Conservation (phyloP, 495 filamentous ascomycete genomes). For the Penicillium verhagenii region DNA sequence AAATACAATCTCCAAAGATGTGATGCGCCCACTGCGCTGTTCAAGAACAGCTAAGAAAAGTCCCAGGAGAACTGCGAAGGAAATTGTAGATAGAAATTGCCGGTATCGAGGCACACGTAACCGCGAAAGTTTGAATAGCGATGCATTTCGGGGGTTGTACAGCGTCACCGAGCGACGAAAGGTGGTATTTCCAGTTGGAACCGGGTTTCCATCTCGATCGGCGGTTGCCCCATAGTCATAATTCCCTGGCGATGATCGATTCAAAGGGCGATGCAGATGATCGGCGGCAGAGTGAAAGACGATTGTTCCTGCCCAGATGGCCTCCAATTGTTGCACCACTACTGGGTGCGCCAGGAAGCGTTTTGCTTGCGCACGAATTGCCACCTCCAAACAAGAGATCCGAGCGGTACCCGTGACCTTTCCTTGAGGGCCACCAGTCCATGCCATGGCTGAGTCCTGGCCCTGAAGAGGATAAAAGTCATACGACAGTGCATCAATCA, state of each 20-base stretch:
- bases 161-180: slow-evolving; percentile 73
- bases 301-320: slow-evolving; percentile 92
- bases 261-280: slow-evolving; percentile 63
- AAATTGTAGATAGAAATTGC: slow-evolving; percentile 81
- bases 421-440: slow-evolving; percentile 29
- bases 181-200: slow-evolving; percentile 26
- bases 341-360: slow-evolving; percentile 85
- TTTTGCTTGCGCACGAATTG: slow-evolving; percentile 86
- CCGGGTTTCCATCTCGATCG: slow-evolving; percentile 8
- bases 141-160: slow-evolving; percentile 89
- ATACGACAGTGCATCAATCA: slow-evolving; percentile 89
- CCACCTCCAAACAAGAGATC: slow-evolving; percentile 86
- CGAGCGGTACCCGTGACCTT: slow-evolving; percentile 57
- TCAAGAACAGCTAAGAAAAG: slow-evolving; percentile 76
- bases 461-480: slow-evolving; percentile 92
- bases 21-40: slow-evolving; percentile 70
- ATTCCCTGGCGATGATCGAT: slow-evolving; percentile 26
- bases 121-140: slow-evolving; percentile 84
- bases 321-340: slow-evolving; percentile 88
- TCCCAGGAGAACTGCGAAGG: slow-evolving; percentile 76
- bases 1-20: slow-evolving; percentile 77
- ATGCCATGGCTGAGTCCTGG: slow-evolving; percentile 46
- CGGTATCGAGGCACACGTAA: slow-evolving; percentile 88
- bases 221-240: slow-evolving; percentile 23
- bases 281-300: slow-evolving; percentile 88